Evolutionary conservation across 495 filamentous ascomycete genomes (phyloP).

Genomic region (Acidiella bohemica): DNA sequence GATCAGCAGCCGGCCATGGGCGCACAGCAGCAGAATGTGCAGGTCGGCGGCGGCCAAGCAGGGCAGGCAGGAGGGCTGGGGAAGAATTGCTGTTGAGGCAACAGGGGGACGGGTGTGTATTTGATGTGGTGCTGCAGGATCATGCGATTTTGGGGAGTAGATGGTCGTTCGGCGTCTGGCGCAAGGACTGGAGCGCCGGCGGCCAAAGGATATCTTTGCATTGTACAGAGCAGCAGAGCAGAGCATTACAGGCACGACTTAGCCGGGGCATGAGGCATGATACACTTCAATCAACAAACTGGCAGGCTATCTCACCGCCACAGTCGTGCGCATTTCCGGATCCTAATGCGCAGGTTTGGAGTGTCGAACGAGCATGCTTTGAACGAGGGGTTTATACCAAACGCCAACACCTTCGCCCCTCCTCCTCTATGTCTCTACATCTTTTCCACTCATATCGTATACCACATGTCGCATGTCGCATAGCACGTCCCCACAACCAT

Average conservation of each 20-base stretch:
- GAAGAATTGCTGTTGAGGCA: slow-evolving; percentile 78
- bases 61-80: slow-evolving; percentile 45
- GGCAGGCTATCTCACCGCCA: no score
- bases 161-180: slow-evolving; percentile 2
- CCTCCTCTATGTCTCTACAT: not conserved
- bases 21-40: slow-evolving; percentile 44
- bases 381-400: not conserved
- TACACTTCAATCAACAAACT: no score
- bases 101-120: not conserved
- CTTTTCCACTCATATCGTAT: not conserved
- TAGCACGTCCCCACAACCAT: no score
- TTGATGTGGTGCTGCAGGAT: not conserved
- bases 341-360: no score
- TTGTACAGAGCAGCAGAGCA: slow-evolving; percentile 1
- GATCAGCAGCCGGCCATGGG: slow-evolving; percentile 71
- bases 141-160: not conserved
- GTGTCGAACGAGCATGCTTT: no score
- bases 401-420: not conserved
- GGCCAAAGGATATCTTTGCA: not conserved
- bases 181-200: not conserved
- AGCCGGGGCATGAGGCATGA: no score
- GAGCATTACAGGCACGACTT: not conserved
- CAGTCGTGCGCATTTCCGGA: no score
- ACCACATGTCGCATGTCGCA: no score
- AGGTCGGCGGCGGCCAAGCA: slow-evolving; percentile 51